phyloP scores from a whole-genome alignment of 805 yeast genomes.

The Middelhovenomyces tepae region DNA sequence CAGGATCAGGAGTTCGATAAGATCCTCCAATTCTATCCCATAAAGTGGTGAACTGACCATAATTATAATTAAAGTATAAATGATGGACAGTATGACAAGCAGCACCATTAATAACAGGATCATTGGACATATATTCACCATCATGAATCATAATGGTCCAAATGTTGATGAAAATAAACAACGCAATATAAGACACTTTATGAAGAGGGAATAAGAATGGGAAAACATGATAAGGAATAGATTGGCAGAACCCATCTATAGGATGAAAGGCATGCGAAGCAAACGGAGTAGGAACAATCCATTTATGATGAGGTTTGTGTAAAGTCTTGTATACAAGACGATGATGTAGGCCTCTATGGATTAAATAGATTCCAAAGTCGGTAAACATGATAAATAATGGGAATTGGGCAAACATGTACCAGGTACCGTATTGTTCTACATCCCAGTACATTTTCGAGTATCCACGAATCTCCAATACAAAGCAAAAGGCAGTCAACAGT shows the following conservation, averaged over 20 bases:
- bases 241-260: slow-evolving; percentile 89
- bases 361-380: slow-evolving; percentile 83
- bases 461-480: slow-evolving; percentile 74
- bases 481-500: slow-evolving; percentile 80
- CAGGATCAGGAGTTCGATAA: slow-evolving; percentile 85
- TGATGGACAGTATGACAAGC: slow-evolving; percentile 98
- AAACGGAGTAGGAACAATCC: slow-evolving; percentile 97
- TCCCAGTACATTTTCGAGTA: slow-evolving; percentile 69
- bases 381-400: slow-evolving; percentile 85
- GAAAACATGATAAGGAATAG: slow-evolving; percentile 85
- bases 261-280: slow-evolving; percentile 99
- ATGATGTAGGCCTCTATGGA: slow-evolving; percentile 92
- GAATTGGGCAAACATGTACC: slow-evolving; percentile 58
- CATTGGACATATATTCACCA: slow-evolving; percentile 89
- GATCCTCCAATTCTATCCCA: slow-evolving; percentile 97
- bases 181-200: slow-evolving; percentile 68
- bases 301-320: slow-evolving; percentile 98
- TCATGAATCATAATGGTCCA: slow-evolving; percentile 99
- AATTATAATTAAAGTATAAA: slow-evolving; percentile 93
- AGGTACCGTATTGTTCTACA: slow-evolving; percentile 56
- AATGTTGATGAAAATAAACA: slow-evolving; percentile 87
- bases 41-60: slow-evolving; percentile 95
- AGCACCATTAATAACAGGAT: slow-evolving; percentile 92
- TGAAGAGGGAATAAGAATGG: slow-evolving; percentile 91
- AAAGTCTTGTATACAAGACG: slow-evolving; percentile 75